A percentile compares a stretch with the other conserved stretches of the same genome.
These are phyloP conservation scores for Lactarius sanguifluus DNA, from an alignment of 768 basidiomycete species.

Conservation along the genomic window DNA sequence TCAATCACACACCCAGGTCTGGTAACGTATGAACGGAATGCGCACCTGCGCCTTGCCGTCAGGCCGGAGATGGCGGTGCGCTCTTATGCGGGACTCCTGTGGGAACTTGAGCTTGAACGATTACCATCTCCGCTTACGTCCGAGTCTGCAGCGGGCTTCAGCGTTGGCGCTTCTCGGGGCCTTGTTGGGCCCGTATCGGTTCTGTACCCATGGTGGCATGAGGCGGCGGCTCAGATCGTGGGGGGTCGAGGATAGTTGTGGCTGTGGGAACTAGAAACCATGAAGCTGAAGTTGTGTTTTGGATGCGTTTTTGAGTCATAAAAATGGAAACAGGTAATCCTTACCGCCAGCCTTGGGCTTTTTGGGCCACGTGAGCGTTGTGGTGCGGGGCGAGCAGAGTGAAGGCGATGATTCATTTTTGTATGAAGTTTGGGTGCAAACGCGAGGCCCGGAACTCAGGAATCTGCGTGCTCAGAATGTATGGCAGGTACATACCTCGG, in stretches of 20 bases:
- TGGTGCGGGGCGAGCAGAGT: constrained; percentile 30
- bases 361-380: constrained; percentile 30
- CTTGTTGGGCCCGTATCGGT: constrained; percentile 51
- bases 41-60: constrained; percentile 35
- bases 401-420: constrained; percentile 29
- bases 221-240: constrained; percentile 38
- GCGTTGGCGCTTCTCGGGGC: constrained; percentile 76
- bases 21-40: constrained; percentile 70
- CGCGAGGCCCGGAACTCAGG: constrained; percentile 15
- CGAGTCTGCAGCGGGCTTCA: constrained; percentile 44
- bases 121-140: no score
- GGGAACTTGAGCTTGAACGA: constrained; percentile 86
- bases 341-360: no score
- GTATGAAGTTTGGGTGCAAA: no score
- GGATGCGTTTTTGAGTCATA: no score
- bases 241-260: constrained; percentile 32
- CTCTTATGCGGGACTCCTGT: constrained; percentile 50
- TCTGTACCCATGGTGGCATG: constrained; percentile 18
- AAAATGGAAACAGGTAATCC: no score
- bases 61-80: constrained; percentile 41
- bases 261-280: constrained; percentile 43
- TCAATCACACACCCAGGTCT: constrained; percentile 45
- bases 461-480: constrained; percentile 4
- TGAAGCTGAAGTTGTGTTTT: no score
- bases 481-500: constrained; percentile 32